Conservation (phyloP, 805 yeast species). For the Zygosaccharomyces gambellarensis region DNA sequence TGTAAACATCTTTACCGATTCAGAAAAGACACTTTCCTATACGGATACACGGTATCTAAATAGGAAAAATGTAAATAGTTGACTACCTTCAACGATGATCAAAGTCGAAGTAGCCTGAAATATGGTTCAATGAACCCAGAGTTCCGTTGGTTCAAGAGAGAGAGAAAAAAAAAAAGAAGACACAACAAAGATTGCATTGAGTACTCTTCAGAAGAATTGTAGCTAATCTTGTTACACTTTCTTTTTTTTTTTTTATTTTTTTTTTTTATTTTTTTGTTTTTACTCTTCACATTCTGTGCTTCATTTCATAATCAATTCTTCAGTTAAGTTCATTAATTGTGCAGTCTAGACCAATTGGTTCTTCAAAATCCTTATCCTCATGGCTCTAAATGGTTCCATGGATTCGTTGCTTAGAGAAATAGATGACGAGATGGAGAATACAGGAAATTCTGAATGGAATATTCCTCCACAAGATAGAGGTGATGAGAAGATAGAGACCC, state of each 20-base stretch:
- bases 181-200: not conserved
- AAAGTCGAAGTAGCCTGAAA: not conserved
- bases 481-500: constrained; percentile 33
- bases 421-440: constrained; percentile 28
- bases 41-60: not conserved
- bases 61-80: constrained; percentile 1
- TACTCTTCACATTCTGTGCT: not conserved
- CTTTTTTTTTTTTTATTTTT: not conserved
- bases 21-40: not conserved
- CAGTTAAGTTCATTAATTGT: not conserved
- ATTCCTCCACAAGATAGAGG: constrained; percentile 30
- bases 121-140: not conserved
- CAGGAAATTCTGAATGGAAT: constrained; percentile 16
- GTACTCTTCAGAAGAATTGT: not conserved
- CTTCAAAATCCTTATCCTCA: not conserved
- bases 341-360: not conserved
- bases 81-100: not conserved
- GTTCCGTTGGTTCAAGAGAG: not conserved
- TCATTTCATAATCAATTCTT: not conserved
- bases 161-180: not conserved
- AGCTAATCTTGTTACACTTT: not conserved
- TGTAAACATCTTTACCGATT: constrained; percentile 4
- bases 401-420: constrained; percentile 31
- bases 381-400: constrained; percentile 18
- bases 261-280: not conserved